Conservation (phyloP, 768 basidiomycete genomes). For the Leccinum variicolor region DNA sequence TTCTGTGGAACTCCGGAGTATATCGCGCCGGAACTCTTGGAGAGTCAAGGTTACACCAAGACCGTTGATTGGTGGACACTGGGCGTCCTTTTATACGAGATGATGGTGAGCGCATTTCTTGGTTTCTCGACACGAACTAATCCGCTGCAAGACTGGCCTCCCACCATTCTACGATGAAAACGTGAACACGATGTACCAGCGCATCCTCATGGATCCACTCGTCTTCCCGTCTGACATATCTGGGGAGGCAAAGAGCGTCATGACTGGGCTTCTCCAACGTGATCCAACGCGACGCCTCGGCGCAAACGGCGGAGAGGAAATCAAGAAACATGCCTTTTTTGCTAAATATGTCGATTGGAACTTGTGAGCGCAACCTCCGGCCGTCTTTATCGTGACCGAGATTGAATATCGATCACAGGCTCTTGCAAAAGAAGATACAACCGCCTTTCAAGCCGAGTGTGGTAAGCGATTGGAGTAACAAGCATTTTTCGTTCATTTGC, state of each 20-base stretch:
- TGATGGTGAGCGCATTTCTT: slow-evolving; percentile 60
- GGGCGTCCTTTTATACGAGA: slow-evolving; percentile 94
- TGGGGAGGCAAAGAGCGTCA: slow-evolving; percentile 83
- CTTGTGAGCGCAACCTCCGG: slow-evolving; percentile 39
- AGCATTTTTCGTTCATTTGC: not conserved
- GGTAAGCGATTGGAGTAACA: slow-evolving; percentile 42
- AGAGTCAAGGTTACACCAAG: slow-evolving; percentile 95
- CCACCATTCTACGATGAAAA: slow-evolving; percentile 99
- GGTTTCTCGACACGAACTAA: slow-evolving; percentile 5
- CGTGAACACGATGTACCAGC: slow-evolving; percentile 96
- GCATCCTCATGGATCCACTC: slow-evolving; percentile 91
- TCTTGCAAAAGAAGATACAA: slow-evolving; percentile 92
- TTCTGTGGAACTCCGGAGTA: slow-evolving; percentile 99
- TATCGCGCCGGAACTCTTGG: slow-evolving; percentile 94
- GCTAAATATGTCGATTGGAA: slow-evolving; percentile 92
- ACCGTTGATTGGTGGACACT: slow-evolving; percentile 99
- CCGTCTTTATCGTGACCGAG: not conserved
- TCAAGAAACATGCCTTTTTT: slow-evolving; percentile 95
- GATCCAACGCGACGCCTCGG: slow-evolving; percentile 87
- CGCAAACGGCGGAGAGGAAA: slow-evolving; percentile 92
- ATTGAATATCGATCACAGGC: slow-evolving; percentile 34
- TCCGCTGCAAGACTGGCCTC: slow-evolving; percentile 68
- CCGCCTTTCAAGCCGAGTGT: slow-evolving; percentile 98
- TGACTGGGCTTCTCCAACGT: slow-evolving; percentile 83
- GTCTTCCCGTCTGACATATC: slow-evolving; percentile 89